Base-by-base conservation (phyloP, 345 rosid genomes). In the Populus ilicifolia region DNA sequence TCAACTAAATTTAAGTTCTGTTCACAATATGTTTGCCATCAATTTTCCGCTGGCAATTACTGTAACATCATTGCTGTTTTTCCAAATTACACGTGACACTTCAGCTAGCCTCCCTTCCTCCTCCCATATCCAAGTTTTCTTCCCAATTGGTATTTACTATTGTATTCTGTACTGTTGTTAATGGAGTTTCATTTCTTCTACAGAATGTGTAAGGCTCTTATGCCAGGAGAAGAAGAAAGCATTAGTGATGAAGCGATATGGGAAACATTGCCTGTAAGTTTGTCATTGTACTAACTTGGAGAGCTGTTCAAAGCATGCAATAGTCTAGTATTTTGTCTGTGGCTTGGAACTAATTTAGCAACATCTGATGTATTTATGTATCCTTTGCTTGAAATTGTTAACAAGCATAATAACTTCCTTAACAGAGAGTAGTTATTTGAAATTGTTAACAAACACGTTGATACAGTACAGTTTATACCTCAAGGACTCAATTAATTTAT, bases 201-300 rank as follows among this genome's bases (percentile, higher is more conserved):
- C 86, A 95, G 99, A 80, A 95, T 95, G 98, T 95, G 99, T 70
- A 91, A 90, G 84, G 96, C 96, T 79, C 83, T 95, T 75, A 92
- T 93, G 96, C 98, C 97, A 1, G 97, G 94, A 61, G 99, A 95
- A 77, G 99, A 93, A 82, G 98, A 90, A 80, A 88, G 86, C 86
- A 88, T 89, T 84, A 90, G 82, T 64, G 97, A 93, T 80, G 99
- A 93, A 88, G 91, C 98, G 80, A 88, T 93, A 86, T 93, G 97
- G 99, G 98, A 95, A 82, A 91, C 99, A 29, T 88, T 95, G 61
- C 98, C 99, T 72, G 99, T 93, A 87, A 92, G 96, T 89, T 36
- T 73, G 10, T 79, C 67, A 46, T 69, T 4, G 69, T 75, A 41
- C 17, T 61, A 66, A 39, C 74, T 43, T 21, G 56, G 62, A 39